Conservation (phyloP, 2,329 filamentous ascomycete genomes). For the Colletotrichum navitas region DNA sequence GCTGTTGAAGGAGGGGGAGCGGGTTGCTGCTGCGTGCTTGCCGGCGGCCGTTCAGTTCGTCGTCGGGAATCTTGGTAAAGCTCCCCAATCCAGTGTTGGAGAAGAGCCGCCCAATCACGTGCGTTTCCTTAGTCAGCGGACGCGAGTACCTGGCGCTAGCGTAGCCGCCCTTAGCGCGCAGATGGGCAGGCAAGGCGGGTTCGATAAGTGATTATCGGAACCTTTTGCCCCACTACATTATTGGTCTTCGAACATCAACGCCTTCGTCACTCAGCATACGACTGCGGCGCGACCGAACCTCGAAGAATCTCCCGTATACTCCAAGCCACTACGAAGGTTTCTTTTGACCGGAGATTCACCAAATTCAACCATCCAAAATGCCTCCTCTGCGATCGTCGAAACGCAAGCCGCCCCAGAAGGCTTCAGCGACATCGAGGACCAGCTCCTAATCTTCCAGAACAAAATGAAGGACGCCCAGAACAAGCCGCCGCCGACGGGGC, state of each 20-base stretch:
- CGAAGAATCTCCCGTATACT: neutral
- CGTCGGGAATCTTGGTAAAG: slow-evolving; percentile 36
- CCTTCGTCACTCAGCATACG: slow-evolving; percentile 19
- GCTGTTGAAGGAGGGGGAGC: slow-evolving; percentile 46
- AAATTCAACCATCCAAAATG: slow-evolving; percentile 62
- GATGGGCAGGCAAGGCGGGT: neutral
- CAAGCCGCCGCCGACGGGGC: slow-evolving; percentile 81
- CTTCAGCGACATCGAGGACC: slow-evolving; percentile 90
- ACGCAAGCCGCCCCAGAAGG: slow-evolving; percentile 87
- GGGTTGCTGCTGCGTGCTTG: slow-evolving; percentile 47
- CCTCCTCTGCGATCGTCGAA: slow-evolving; percentile 82
- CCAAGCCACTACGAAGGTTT: neutral
- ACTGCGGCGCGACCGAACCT: slow-evolving; percentile 7
- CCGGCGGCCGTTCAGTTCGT: slow-evolving; percentile 38
- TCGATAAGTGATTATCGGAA: slow-evolving; percentile 17
- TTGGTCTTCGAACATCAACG: neutral
- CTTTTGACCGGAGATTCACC: neutral
- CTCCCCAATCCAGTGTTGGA: slow-evolving; percentile 36
- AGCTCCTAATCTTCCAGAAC: slow-evolving; percentile 86
- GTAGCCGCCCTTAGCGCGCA: neutral
- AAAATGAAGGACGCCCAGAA: slow-evolving; percentile 98
- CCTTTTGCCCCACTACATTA: slow-evolving; percentile 26
- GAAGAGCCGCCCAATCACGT: slow-evolving; percentile 38
- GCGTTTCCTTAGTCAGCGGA: slow-evolving; percentile 35
- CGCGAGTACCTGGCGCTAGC: neutral